Base-by-base conservation (phyloP, 164 flowering plant genomes). In the Kingdonia uniflora region DNA sequence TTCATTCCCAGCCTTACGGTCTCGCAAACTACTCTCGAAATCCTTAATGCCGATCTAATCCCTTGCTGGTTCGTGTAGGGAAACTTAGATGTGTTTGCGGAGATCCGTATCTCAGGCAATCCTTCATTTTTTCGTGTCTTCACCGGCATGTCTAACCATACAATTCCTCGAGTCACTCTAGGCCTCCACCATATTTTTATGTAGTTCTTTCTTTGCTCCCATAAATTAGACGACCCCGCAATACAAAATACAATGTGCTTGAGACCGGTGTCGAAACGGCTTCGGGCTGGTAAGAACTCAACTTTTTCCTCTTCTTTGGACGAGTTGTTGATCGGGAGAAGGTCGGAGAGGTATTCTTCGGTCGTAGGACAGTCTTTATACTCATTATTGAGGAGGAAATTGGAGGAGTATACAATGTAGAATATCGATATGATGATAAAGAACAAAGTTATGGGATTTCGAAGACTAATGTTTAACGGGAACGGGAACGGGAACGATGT, bases 131-230 rank as follows among this genome's bases (percentile, higher is more conserved):
- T 20, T 24, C 26, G 7, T 19, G 45, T 56, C 21, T 13, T 66
- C 0, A 65, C 69, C 14, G 46, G 41, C 11, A 56, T 63, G 49
- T 70, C 73, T 12, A 70, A 21, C 73, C 73, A 70, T 1, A 70
- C 67, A 1, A 62, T 33, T 10, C 73, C 73, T 46, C 67, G 42
- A 41, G 58, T 65, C 23, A 37, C 25, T 17, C 47, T 59, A 12
- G 68, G 63, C 15, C 56, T 64, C 64, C 63, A 73, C 77, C 77
- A 73, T 8, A 42, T 49, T 49, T 69, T 69, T 8, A 73, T 73
- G 60, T 73, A 73, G 17, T 61, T 29, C 48, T 73, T 73, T 19
- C 77, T 61, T 42, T 61, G 45, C 13, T 64, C 63, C 77, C 77
- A 73, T 15, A 66, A 41, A n/a, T 49, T 69, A 19, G 77, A 55